phyloP scores from a whole-genome alignment of 805 yeast genomes.

The Metschnikowia matae region DNA sequence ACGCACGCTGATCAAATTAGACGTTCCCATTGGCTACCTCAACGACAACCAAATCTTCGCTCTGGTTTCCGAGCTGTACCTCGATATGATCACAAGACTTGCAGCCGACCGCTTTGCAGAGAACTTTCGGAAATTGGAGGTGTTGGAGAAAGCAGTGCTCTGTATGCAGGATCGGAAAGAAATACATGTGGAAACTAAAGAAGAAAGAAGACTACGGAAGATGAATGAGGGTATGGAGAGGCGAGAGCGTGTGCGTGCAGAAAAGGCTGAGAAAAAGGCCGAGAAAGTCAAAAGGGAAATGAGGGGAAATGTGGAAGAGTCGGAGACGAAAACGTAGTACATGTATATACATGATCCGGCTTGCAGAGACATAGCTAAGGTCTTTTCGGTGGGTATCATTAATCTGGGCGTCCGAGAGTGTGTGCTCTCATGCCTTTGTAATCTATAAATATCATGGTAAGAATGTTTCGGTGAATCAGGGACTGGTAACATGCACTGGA shows the following conservation, averaged over 20 bases:
- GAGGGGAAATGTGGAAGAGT: background rate
- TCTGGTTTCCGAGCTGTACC: slow-evolving; percentile 51
- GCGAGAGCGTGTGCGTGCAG: slow-evolving; percentile 17
- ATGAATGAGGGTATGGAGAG: slow-evolving; percentile 43
- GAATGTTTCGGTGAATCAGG: background rate
- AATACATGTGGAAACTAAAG: slow-evolving; percentile 45
- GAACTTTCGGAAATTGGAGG: slow-evolving; percentile 54
- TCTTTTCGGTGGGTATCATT: background rate
- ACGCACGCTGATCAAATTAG: slow-evolving; percentile 68
- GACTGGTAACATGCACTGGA: background rate
- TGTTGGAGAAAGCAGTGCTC: slow-evolving; percentile 42
- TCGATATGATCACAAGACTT: slow-evolving; percentile 48
- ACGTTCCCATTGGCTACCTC: slow-evolving; percentile 68
- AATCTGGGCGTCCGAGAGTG: background rate
- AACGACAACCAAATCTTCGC: slow-evolving; percentile 28
- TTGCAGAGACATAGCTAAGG: too few relatives aligned
- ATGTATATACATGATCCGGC: background rate
- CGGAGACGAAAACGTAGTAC: background rate
- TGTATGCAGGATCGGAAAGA: slow-evolving; percentile 18
- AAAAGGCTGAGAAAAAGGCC: slow-evolving; percentile 10
- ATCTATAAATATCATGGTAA: slow-evolving; percentile 1
- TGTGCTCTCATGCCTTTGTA: background rate
- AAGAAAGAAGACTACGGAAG: slow-evolving; percentile 52
- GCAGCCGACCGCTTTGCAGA: slow-evolving; percentile 64
- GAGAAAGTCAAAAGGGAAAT: slow-evolving; percentile 4